Percentiles rank a stretch among this genome's conserved stretches.
phyloP scores from a whole-genome alignment of 768 basidiomycete genomes.

The Exidia glandulosa region DNA sequence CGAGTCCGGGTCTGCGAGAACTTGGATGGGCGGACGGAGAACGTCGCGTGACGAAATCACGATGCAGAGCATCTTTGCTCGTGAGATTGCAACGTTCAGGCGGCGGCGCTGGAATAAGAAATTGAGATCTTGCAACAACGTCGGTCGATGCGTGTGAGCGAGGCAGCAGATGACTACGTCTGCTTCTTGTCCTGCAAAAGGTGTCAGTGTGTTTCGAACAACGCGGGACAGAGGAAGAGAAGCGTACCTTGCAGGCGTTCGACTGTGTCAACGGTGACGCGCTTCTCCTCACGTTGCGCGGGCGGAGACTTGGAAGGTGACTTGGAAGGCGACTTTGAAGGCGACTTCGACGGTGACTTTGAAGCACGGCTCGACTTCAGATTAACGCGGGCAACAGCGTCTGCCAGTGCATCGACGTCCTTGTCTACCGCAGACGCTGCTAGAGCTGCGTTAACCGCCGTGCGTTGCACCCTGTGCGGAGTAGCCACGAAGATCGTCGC shows the following conservation, averaged over 20 bases:
- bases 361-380: too few species aligned
- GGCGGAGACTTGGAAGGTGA: neutral
- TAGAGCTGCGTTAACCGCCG: constrained; percentile 37
- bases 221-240: neutral
- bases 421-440: constrained; percentile 3
- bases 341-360: too few species aligned
- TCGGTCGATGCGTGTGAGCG: constrained; percentile 29
- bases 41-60: constrained; percentile 34
- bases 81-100: constrained; percentile 43
- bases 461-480: constrained; percentile 41
- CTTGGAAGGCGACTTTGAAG: too few species aligned
- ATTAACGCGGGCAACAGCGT: constrained; percentile 8
- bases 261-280: constrained; percentile 37
- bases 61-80: constrained; percentile 40
- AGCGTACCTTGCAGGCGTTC: constrained; percentile 38
- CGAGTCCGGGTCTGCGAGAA: constrained; percentile 32
- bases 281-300: neutral
- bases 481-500: constrained; percentile 42
- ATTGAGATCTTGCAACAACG: constrained; percentile 21
- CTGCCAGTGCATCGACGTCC: constrained; percentile 8
- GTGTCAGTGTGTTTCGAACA: neutral
- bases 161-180: constrained; percentile 43
- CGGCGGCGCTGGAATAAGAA: constrained; percentile 39
- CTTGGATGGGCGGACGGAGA: constrained; percentile 32
- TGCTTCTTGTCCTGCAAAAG: constrained; percentile 35